Evolutionary conservation across 2,329 filamentous ascomycete species (phyloP), one percentile per base, ranked within the genome.

Genomic region (Drechslerella coelobrocha): DNA sequence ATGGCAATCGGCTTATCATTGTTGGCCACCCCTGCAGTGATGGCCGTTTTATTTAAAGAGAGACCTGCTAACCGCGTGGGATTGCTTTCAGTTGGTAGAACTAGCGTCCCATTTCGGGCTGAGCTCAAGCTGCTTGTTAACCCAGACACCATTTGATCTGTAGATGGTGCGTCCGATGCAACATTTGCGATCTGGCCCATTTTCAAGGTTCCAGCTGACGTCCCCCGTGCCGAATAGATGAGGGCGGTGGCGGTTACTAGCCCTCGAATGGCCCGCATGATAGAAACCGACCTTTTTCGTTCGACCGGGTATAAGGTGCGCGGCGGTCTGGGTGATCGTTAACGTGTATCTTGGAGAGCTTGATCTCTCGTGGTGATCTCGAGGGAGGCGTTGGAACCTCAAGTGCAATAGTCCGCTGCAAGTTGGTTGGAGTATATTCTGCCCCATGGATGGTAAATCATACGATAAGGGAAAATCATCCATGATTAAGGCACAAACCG

Each of bases 371-470:
- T 61, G 55, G 48, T 17, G 37, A 41, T 53, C 48, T 48, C 31
- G 24, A 37, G 39, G 26, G 6, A 21, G 41, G 41, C 8, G 54
- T 19, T 12, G 14, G 24, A 45, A 17, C 14, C 23, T 14, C 50
- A 69, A 52, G 51, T 14, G 21, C 34, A 26, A 50, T 23, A 31
- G 12, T 12, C 29, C 12, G 29, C 29, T 6, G 29, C 41, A 56
- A 56, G 51, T 60, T 34, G 39, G 45, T 56, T 69, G 51, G 51
- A 59, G 43, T 53, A 37, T 50, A 48, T 53, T 31, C 24, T 37
- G n/a, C 56, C 57, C 24, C 52, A 19, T 68, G 52, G 34, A 17
- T 17, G n/a, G 7, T 12, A 17, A 24, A 62, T 62, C 52, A 59
- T 53, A 34, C 27, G 26, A 7, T 41, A 24, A 47, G 23, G 56